phyloP scores from a whole-genome alignment of 2,329 filamentous ascomycete genomes.

The Trichoderma sp. region DNA sequence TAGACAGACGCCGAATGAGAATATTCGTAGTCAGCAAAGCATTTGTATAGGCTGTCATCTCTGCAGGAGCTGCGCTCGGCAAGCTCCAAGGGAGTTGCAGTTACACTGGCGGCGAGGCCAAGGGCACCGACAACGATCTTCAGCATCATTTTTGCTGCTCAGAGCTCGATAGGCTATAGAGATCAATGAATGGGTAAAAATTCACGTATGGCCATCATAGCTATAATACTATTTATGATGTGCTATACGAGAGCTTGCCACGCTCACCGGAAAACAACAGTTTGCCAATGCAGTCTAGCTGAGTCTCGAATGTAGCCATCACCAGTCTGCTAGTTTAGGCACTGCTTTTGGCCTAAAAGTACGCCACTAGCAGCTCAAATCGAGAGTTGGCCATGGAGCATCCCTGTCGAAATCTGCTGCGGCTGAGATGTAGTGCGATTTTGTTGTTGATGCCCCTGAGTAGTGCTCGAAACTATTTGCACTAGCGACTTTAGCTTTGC shows the following conservation, averaged over 20 bases:
- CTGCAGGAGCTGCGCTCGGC: slow-evolving; percentile 28
- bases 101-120: slow-evolving; percentile 2
- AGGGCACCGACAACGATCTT: slow-evolving; percentile 20
- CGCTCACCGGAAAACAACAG: background rate
- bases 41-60: slow-evolving; percentile 31
- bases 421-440: background rate
- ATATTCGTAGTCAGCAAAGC: slow-evolving; percentile 30
- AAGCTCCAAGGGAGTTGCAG: slow-evolving; percentile 23
- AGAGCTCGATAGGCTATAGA: background rate
- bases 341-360: background rate
- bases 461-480: background rate
- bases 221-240: background rate
- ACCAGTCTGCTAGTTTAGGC: background rate
- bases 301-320: background rate
- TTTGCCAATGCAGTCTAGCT: background rate
- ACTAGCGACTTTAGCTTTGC: background rate
- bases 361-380: background rate
- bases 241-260: background rate
- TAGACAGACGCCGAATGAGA: slow-evolving; percentile 29
- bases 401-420: background rate
- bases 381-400: background rate
- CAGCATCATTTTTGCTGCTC: background rate
- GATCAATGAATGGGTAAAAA: no score
- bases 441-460: background rate
- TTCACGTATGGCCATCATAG: no score